Conservation (phyloP, 768 basidiomycete genomes). For the Termitomyces sp. region DNA sequence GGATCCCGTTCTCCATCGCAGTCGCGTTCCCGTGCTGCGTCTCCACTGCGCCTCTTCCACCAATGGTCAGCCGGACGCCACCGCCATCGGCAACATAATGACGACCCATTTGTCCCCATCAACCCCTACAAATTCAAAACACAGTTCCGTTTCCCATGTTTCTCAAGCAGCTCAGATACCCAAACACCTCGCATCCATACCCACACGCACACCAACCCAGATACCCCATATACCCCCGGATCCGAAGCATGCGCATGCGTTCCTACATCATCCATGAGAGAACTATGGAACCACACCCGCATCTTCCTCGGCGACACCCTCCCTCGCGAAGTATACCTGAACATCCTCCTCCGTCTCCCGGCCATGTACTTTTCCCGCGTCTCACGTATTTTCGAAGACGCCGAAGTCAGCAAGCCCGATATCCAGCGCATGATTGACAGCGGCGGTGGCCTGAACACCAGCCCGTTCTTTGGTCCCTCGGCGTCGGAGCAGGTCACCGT, state of each 20-base stretch:
- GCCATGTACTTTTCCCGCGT: conserved; percentile 80
- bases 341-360: conserved; percentile 63
- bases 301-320: conserved; percentile 31
- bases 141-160: conserved; percentile 19
- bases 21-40: conserved; percentile 39
- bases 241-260: conserved; percentile 12
- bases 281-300: conserved; percentile 11
- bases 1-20: conserved; percentile 48
- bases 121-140: conserved; percentile 47
- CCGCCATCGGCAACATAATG: conserved; percentile 38
- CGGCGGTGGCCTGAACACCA: conserved; percentile 9
- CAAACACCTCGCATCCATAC: conserved; percentile 8
- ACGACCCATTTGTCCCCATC: conserved; percentile 56
- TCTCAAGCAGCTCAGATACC: conserved; percentile 5
- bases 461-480: conserved; percentile 13
- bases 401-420: conserved; percentile 74
- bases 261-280: conserved; percentile 1
- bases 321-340: conserved; percentile 31
- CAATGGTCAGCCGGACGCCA: conserved; percentile 52
- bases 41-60: conserved; percentile 60
- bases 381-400: conserved; percentile 72
- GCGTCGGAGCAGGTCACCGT: conserved; percentile 13
- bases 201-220: conserved; percentile 4
- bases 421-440: conserved; percentile 49
- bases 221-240: conserved; percentile 1